Percentiles rank a stretch among this genome's conserved stretches.
Evolutionary conservation across 73 alveolate genomes (phyloP).

Genomic region (Paramecium caudatum): DNA sequence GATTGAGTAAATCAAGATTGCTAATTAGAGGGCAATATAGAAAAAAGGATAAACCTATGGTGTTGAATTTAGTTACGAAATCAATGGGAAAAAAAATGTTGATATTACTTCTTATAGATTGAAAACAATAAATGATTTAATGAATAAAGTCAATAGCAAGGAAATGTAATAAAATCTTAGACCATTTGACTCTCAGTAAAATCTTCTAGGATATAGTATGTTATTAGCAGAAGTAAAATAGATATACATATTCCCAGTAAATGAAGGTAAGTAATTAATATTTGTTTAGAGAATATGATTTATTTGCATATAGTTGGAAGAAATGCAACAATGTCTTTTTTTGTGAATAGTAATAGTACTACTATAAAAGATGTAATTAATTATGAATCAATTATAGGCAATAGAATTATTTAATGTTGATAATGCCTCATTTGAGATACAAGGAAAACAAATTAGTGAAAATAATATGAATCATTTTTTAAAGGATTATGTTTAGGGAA

Average conservation of each 20-base stretch:
- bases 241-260: neutral
- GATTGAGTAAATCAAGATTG: too few relatives aligned
- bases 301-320: neutral
- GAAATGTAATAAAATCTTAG: neutral
- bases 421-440: neutral
- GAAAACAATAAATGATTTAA: neutral
- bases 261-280: neutral
- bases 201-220: neutral
- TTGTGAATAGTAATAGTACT: neutral
- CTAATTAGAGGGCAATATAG: neutral
- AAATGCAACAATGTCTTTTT: neutral
- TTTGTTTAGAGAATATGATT: neutral
- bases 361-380: neutral
- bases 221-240: neutral
- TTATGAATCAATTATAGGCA: neutral
- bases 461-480: neutral
- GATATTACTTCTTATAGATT: neutral
- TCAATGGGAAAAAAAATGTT: neutral
- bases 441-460: neutral
- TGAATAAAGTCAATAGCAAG: neutral
- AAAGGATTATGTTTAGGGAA: too few relatives aligned
- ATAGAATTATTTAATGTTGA: neutral
- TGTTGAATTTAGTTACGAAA: neutral
- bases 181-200: neutral
- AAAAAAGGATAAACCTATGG: neutral